A percentile compares a stretch with the other conserved stretches of the same genome.
Conservation (phyloP, 2,329 filamentous ascomycete genomes). For the Pseudonectria buxi region DNA sequence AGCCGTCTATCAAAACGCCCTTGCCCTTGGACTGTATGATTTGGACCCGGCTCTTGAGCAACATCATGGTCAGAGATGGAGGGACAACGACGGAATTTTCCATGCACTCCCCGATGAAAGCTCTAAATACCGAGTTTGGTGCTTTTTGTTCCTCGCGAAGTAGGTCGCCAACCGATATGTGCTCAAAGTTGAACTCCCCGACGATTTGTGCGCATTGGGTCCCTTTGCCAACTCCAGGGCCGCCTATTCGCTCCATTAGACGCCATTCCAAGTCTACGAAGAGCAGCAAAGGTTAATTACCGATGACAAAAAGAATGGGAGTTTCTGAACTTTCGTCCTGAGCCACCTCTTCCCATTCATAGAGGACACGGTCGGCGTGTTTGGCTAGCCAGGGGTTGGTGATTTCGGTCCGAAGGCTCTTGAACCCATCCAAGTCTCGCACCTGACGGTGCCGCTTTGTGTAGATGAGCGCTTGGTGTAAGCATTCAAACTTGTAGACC, state of each 20-base stretch:
- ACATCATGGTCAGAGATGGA: constrained; percentile 3
- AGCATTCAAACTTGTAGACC: constrained; percentile 5
- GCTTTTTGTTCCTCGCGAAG: constrained; percentile 6
- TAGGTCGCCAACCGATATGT: constrained; percentile 4
- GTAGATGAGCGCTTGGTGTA: constrained; percentile 5
- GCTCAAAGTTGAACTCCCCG: constrained; percentile 3
- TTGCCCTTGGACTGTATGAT: constrained; percentile 3
- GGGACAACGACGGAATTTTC: constrained; percentile 4
- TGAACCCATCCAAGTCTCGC: constrained; percentile 1
- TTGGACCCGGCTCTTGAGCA: constrained; percentile 7
- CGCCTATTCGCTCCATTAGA: constrained; percentile 1
- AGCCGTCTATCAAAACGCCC: constrained; percentile 6
- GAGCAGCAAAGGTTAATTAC: neutral
- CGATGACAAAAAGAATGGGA: constrained; percentile 8
- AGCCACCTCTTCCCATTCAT: constrained; percentile 7
- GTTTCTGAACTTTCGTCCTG: neutral
- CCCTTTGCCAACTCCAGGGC: neutral
- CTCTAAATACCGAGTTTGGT: constrained; percentile 6
- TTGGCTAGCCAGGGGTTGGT: constrained; percentile 6
- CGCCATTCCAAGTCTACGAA: neutral
- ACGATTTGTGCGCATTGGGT: neutral
- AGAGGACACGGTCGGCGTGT: constrained; percentile 5
- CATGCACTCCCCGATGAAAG: constrained; percentile 5
- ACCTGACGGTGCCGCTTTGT: constrained; percentile 1
- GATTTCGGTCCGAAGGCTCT: constrained; percentile 1